Evolutionary conservation across 139 green algal species (phyloP), one percentile per base, ranked within the genome.

Genomic region (Chlorella sp.): DNA sequence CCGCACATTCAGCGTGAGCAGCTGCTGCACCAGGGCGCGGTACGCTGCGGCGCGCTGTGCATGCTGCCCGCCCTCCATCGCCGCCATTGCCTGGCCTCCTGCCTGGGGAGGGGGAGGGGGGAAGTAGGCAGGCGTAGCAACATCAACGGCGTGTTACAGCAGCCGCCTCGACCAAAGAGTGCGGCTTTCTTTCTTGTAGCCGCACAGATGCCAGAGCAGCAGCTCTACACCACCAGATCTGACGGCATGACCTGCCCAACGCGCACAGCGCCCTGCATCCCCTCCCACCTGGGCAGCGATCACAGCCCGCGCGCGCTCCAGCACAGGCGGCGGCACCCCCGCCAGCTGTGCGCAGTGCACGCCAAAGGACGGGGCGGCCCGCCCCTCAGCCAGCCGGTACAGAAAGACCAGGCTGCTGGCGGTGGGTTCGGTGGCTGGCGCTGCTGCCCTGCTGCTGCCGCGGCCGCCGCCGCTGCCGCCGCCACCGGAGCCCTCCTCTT

Each of bases 301-400:
- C 63, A 85, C 32, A 23, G 47, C 21, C 21, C 69, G 81, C 3
- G 81, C 81, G 5, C 81, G 81, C 69, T 68, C 36, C 81, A 86
- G 67, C 55, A 80, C 56, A 3, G 34, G 36, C 26, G 34, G 30
- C 55, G 38, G 68, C 38, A 93, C 74, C 11, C 89, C 90, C 23
- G 89, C 89, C 70, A 93, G 56, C 78, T 30, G 44, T 0, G 89
- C 90, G 44, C 90, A 93, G 69, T 94, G 80, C 62, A 96, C 73
- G 5, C 94, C 95, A 89, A 95, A 98, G 81, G 89, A 95, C 12
- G 90, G 76, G 15, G 90, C 80, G 6, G 86, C 84, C 60, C 90
- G 78, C 0, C 95, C 95, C 65, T 85, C 84, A 3, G 91, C 91
- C 67, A 97, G 85, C 11, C 85, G 89, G 86, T 97, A 97, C 70